Evolutionary conservation across 2,329 filamentous ascomycete genomes (phyloP), one percentile per base, ranked within the genome.

Genomic region (Trichoderma oligosporum): DNA sequence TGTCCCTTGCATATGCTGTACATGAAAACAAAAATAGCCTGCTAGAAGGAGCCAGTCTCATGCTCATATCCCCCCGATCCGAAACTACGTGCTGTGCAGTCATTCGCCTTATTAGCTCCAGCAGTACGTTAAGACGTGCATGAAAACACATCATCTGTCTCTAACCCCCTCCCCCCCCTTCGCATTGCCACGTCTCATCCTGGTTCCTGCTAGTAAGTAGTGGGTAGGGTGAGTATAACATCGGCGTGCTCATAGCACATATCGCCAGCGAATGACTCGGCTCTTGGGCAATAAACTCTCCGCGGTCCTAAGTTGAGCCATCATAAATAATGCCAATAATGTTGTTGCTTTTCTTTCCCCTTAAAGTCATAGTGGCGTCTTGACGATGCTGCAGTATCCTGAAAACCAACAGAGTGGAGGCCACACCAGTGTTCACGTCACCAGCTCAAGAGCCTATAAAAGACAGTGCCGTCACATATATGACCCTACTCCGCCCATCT

Each of bases 401-500:
- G 61, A 64, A 64, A 63, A 57, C 45, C 45, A 53, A 41, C 36
- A 51, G 27, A 44, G 36, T 39, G 18, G 22, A 33, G 38, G 48
- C n/a, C 27, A 20, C 18, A 39, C 47, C 31, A 35, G 33, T 31
- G 18, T 49, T 24, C 48, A 29, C 31, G 46, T 47, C 49, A 22
- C 42, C 52, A 22, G 14, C 31, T 29, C 39, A 29, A n/a, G 22
- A 38, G 52, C 41, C 31, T 4, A 20, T 25, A 24, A 8, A 38
- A 27, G n/a, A 33, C 16, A 53, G 39, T 33, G 53, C 16, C 20
- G 20, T 39, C 57, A 62, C 64, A 52, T 59, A 60, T 63, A 64
- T 61, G 66, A 61, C 55, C 56, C 57, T 55, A 59, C 57, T 45
- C 51, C 47, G 35, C 63, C 61, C 59, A 61, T 65, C 69, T 72